phyloP scores from a whole-genome alignment of 352 stramenopile genomes.

The Pythium grandisporangium region DNA sequence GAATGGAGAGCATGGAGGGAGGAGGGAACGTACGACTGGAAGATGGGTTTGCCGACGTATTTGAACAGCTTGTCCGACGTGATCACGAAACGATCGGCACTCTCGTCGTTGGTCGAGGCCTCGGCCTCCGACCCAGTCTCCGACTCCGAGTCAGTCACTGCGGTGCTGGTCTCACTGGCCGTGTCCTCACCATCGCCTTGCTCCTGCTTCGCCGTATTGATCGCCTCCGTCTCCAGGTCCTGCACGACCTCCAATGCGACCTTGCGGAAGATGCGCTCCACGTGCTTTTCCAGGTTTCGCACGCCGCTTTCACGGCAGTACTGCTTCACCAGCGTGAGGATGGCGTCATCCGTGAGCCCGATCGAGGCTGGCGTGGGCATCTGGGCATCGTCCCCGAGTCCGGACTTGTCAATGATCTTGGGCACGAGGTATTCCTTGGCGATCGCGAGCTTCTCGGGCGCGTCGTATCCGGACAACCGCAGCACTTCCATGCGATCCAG shows the following conservation, averaged over 20 bases:
- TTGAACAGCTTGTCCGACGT: constrained; percentile 92
- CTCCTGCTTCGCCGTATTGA: constrained; percentile 26
- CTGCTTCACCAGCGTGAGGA: constrained; percentile 80
- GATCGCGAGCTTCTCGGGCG: constrained; percentile 97
- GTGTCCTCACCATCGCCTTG: constrained; percentile 7
- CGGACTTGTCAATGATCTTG: constrained; percentile 92
- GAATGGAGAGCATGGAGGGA: too few species aligned
- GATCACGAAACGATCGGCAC: constrained; percentile 81
- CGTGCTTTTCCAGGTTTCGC: constrained; percentile 96
- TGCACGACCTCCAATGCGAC: constrained; percentile 96
- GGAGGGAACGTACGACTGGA: constrained; percentile 80
- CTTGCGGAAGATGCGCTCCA: constrained; percentile 98
- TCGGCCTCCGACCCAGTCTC: constrained; percentile 6
- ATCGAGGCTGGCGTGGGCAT: constrained; percentile 77
- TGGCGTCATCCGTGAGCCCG: constrained; percentile 89
- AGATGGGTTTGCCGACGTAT: constrained; percentile 98
- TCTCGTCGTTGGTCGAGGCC: constrained; percentile 4
- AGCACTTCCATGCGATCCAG: constrained; percentile 99
- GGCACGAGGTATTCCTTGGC: constrained; percentile 97
- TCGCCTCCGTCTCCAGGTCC: constrained; percentile 40
- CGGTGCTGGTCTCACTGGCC: too few species aligned
- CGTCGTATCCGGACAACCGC: constrained; percentile 93
- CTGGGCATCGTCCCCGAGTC: constrained; percentile 46
- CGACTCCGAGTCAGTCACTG: too few species aligned
- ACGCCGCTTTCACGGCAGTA: constrained; percentile 98